Evolutionary conservation across 2,329 filamentous ascomycete genomes (phyloP), one percentile per base, ranked within the genome.

Genomic region (Botryotinia globosa): DNA sequence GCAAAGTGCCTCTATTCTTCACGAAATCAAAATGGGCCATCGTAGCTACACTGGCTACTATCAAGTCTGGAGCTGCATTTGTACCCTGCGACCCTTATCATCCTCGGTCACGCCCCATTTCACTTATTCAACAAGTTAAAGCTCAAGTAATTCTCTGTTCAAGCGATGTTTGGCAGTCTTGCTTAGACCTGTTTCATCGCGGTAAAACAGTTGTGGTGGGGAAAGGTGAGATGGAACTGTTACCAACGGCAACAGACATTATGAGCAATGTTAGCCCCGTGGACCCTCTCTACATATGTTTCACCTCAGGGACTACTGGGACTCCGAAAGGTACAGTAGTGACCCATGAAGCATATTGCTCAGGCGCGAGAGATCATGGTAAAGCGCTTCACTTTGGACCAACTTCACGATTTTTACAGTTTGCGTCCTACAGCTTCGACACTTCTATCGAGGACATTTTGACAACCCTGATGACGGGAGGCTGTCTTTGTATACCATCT

Each of bases 261-360:
- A 4, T 42, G 20, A 71, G 45, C 25, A 34, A 42, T 58, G 71
- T 62, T 29, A 45, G 58, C n/a, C 69, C 69, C n/a, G n/a, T 48
- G 44, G 66, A 69, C 16, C 65, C 71, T 34, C 82, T 82, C 0
- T 86, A 84, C 71, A 39, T 85, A 0, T 83, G 80, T 70, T 85
- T 84, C 74, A 85, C 84, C 0, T 85, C 83, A 0, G 84, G 84
- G 0, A 82, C 81, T 10, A 84, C 83, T 1, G 83, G 84, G 0
- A 78, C 75, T 4, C 83, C 83, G 1, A 85, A 85, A 74, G 83
- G 81, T 32, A 73, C 58, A 22, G 34, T 69, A 1, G 34, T 72
- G 7, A 59, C 39, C 7, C 71, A 72, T 54, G 29, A 54, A 62
- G 65, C 64, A 69, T 72, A 69, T 34, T 69, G 64, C 39, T 69